A percentile compares a stretch with the other conserved stretches of the same genome.
These are phyloP conservation scores for Debaryomyces castellii DNA, from an alignment of 805 yeast species.

Conservation along the genomic window DNA sequence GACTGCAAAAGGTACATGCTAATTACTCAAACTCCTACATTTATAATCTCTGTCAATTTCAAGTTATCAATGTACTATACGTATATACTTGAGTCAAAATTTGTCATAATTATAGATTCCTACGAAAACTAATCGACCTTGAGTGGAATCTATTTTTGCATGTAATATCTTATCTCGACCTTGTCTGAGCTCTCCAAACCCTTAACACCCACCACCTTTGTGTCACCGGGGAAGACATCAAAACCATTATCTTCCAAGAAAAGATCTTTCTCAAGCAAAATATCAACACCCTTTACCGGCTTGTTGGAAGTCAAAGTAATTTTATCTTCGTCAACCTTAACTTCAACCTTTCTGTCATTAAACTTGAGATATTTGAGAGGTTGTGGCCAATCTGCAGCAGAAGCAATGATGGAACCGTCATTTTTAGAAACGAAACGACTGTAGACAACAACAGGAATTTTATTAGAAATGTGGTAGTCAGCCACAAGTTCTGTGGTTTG, in stretches of 20 bases:
- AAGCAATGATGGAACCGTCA: slow-evolving; percentile 21
- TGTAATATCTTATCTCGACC: slow-evolving; percentile 19
- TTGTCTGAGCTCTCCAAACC: slow-evolving; percentile 14
- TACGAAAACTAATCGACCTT: no score
- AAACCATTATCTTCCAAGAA: slow-evolving; percentile 45
- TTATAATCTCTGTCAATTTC: no score
- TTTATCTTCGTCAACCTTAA: slow-evolving; percentile 21
- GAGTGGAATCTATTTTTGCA: no score
- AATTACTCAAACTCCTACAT: no score
- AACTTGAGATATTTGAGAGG: slow-evolving; percentile 41
- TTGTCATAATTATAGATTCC: no score
- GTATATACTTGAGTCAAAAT: no score
- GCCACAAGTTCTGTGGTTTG: slow-evolving; percentile 28
- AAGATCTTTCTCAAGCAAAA: slow-evolving; percentile 25
- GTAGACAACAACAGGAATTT: slow-evolving; percentile 15
- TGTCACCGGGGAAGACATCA: slow-evolving; percentile 44
- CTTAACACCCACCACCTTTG: slow-evolving; percentile 12
- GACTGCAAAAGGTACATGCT: no score
- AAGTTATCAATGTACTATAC: no score
- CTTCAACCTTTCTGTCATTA: slow-evolving; percentile 21
- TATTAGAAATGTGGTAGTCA: slow-evolving; percentile 13
- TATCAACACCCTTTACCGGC: slow-evolving; percentile 47
- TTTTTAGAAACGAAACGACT: slow-evolving; percentile 10
- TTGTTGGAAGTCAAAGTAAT: slow-evolving; percentile 23
- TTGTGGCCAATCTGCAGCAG: slow-evolving; percentile 51